Percentiles rank a stretch among this genome's conserved stretches.
phyloP scores from a whole-genome alignment of 108 stramenopile species.

The Seminavis robusta region DNA sequence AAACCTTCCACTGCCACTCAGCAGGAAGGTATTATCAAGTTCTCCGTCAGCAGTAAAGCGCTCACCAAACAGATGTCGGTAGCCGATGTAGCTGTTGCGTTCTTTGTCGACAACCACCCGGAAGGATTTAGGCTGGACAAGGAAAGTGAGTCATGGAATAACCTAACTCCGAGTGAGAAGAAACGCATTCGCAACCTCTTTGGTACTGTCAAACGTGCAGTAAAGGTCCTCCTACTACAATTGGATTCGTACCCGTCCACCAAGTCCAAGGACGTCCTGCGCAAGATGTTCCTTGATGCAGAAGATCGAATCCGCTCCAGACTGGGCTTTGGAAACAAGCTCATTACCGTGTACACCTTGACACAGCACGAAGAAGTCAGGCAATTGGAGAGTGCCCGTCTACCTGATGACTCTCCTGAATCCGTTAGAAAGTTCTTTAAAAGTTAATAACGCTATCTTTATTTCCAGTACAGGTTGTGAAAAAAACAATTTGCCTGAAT shows the following conservation, averaged over 20 bases:
- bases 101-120: not conserved
- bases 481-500: no score
- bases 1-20: not conserved
- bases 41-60: constrained; percentile 2
- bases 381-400: not conserved
- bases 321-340: not conserved
- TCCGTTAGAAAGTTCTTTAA: not conserved
- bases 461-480: no score
- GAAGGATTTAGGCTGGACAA: not conserved
- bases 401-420: not conserved
- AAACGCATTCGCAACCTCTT: not conserved
- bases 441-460: no score
- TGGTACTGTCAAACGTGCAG: not conserved
- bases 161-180: not conserved
- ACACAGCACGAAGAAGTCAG: not conserved
- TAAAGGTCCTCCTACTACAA: not conserved
- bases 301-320: not conserved
- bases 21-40: not conserved
- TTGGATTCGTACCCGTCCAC: not conserved
- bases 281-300: not conserved
- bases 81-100: not conserved
- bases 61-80: not conserved
- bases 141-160: not conserved
- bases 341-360: not conserved
- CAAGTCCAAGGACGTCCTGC: not conserved